A percentile compares a stretch with the other conserved stretches of the same genome.
These are phyloP conservation scores for Cornus suecica DNA, from an alignment of 148 eudicot genomes.

Conservation along the genomic window DNA sequence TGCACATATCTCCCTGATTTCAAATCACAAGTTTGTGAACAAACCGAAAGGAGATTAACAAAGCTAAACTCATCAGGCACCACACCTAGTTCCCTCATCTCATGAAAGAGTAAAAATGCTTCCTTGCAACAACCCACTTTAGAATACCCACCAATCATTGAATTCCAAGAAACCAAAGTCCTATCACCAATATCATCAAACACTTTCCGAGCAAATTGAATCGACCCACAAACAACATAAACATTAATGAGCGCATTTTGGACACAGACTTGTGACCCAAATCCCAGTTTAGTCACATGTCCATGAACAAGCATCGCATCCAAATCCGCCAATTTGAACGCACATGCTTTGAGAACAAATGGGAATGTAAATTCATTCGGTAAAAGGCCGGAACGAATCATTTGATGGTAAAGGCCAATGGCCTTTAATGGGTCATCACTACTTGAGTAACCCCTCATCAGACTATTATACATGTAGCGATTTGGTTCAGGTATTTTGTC, in stretches of 20 bases:
- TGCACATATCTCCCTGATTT: conserved; percentile 29
- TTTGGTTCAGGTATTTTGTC: conserved; percentile 27
- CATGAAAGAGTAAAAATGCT: conserved; percentile 29
- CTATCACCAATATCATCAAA: conserved; percentile 27
- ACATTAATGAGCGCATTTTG: conserved; percentile 32
- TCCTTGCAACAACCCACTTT: conserved; percentile 25
- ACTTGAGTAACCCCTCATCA: conserved; percentile 32
- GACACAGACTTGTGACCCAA: conserved; percentile 23
- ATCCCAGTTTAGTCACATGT: conserved; percentile 29
- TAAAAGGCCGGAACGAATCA: conserved; percentile 21
- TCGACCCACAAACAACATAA: conserved; percentile 28
- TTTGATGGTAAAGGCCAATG: conserved; percentile 20
- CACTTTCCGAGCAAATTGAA: conserved; percentile 23
- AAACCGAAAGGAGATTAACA: conserved; percentile 37
- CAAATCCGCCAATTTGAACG: neutral
- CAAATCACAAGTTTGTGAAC: conserved; percentile 25
- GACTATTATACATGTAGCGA: conserved; percentile 34
- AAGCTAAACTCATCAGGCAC: conserved; percentile 35
- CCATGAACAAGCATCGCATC: conserved; percentile 29
- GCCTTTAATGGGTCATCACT: conserved; percentile 25
- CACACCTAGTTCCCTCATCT: conserved; percentile 28
- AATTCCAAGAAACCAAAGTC: conserved; percentile 45
- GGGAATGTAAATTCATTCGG: conserved; percentile 42
- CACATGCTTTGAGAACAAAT: conserved; percentile 42
- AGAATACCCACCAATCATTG: conserved; percentile 43